Evolutionary conservation across 805 yeast species (phyloP).

Genomic region (Zygotorulaspora florentina): DNA sequence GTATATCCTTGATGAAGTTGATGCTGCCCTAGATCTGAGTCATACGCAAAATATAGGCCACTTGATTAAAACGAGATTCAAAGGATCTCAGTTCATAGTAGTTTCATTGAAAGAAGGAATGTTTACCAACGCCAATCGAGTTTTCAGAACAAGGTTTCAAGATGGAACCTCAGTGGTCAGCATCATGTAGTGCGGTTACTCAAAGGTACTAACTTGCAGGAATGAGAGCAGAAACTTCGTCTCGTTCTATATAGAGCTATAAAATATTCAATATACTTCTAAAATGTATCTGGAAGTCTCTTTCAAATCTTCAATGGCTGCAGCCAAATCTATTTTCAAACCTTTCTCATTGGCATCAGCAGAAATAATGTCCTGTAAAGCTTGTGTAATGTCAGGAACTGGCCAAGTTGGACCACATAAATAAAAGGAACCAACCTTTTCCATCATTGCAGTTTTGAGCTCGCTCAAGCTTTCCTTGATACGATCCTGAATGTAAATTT

Average conservation of each 20-base stretch:
- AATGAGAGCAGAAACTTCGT: neutral
- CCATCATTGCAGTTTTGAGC: constrained; percentile 73
- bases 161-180: constrained; percentile 95
- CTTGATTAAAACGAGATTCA: constrained; percentile 87
- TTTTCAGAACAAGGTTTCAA: constrained; percentile 89
- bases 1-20: constrained; percentile 97
- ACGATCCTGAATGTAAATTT: constrained; percentile 91
- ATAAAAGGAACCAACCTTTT: constrained; percentile 83
- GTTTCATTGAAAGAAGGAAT: constrained; percentile 97
- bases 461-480: constrained; percentile 72
- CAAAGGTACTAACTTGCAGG: neutral
- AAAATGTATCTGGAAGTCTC: constrained; percentile 87
- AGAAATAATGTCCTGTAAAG: constrained; percentile 73
- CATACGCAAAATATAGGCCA: constrained; percentile 98
- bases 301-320: constrained; percentile 87
- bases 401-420: constrained; percentile 99
- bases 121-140: constrained; percentile 95
- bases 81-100: constrained; percentile 93
- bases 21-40: constrained; percentile 94
- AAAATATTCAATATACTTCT: constrained; percentile 68
- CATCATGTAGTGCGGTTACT: constrained; percentile 42
- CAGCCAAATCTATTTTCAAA: constrained; percentile 62
- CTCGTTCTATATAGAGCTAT: neutral
- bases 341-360: constrained; percentile 70
- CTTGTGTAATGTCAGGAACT: constrained; percentile 91